phyloP scores from a whole-genome alignment of 495 filamentous ascomycete genomes.

The Neurospora cerealis region DNA sequence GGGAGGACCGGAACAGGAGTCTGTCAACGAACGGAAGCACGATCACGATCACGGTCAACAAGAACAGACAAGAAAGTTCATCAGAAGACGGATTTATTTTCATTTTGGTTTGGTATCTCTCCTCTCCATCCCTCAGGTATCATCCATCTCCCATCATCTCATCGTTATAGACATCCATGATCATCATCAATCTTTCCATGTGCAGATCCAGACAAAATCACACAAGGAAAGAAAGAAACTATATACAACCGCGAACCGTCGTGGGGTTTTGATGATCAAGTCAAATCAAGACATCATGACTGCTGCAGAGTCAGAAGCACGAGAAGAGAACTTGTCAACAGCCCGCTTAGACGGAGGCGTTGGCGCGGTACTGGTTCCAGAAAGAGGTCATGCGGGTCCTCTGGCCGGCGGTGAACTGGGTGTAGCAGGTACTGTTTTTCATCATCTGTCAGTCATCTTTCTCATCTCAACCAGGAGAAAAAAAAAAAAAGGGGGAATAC shows the following conservation, averaged over 20 bases:
- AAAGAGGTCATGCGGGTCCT: slow-evolving; percentile 32
- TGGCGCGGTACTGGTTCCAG: slow-evolving; percentile 33
- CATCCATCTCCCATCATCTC: not conserved
- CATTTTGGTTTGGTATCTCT: not conserved
- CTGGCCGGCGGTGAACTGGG: slow-evolving; percentile 38
- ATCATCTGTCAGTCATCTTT: slow-evolving; percentile 3
- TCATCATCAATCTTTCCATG: not conserved
- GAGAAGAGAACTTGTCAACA: not conserved
- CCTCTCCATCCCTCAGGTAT: not conserved
- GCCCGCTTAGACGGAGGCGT: not conserved
- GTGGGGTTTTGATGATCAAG: not conserved
- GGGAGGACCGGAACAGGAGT: no score
- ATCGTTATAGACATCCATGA: not conserved
- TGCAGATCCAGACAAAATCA: not conserved
- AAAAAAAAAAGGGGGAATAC: slow-evolving; percentile 6
- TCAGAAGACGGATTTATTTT: no score
- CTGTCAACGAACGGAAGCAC: no score
- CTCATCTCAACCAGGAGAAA: no score
- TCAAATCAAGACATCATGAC: not conserved
- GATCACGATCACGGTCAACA: no score
- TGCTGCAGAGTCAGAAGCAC: not conserved
- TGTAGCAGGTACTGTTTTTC: slow-evolving; percentile 28
- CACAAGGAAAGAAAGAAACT: not conserved
- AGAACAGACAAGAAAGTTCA: no score
- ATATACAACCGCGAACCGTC: not conserved